Evolutionary conservation across 345 rosid genomes (phyloP).

Genomic region (Salix caprea): DNA sequence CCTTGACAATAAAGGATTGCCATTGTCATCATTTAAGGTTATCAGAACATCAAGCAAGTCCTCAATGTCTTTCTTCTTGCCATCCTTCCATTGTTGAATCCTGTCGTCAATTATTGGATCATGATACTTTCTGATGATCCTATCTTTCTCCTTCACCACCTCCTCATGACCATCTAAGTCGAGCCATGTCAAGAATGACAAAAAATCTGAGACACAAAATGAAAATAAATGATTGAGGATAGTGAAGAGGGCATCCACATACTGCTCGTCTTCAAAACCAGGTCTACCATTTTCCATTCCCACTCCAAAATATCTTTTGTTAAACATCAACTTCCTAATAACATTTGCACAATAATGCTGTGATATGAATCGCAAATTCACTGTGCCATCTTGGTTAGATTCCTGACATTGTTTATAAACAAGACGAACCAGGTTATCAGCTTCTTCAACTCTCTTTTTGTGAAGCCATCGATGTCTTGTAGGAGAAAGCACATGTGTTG

Average conservation of each 20-base stretch:
- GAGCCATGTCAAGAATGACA: slow-evolving; percentile 38
- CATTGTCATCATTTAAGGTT: not conserved
- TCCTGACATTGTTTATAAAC: not conserved
- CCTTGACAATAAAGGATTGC: not conserved
- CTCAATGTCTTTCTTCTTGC: slow-evolving; percentile 21
- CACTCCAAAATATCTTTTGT: slow-evolving; percentile 35
- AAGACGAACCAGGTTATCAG: slow-evolving; percentile 26
- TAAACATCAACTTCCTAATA: slow-evolving; percentile 35
- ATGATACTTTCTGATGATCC: slow-evolving; percentile 31
- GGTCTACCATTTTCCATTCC: slow-evolving; percentile 41
- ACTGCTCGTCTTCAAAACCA: slow-evolving; percentile 41
- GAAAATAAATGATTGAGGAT: slow-evolving; percentile 30
- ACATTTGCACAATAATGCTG: slow-evolving; percentile 47
- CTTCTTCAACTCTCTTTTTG: slow-evolving; percentile 38
- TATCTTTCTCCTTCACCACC: slow-evolving; percentile 18
- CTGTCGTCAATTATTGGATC: slow-evolving; percentile 48
- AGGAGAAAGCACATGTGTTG: slow-evolving; percentile 31
- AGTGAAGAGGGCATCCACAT: slow-evolving; percentile 39
- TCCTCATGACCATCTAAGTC: slow-evolving; percentile 57
- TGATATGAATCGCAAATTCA: slow-evolving; percentile 29
- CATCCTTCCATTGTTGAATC: slow-evolving; percentile 24
- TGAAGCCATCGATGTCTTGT: slow-evolving; percentile 38
- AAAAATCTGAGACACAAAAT: slow-evolving; percentile 48
- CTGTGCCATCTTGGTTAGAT: not conserved
- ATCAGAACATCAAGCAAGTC: slow-evolving; percentile 50